Evolutionary conservation across 805 yeast species (phyloP), one percentile per base, ranked within the genome.

Genomic region (Kuraishia floccosa): DNA sequence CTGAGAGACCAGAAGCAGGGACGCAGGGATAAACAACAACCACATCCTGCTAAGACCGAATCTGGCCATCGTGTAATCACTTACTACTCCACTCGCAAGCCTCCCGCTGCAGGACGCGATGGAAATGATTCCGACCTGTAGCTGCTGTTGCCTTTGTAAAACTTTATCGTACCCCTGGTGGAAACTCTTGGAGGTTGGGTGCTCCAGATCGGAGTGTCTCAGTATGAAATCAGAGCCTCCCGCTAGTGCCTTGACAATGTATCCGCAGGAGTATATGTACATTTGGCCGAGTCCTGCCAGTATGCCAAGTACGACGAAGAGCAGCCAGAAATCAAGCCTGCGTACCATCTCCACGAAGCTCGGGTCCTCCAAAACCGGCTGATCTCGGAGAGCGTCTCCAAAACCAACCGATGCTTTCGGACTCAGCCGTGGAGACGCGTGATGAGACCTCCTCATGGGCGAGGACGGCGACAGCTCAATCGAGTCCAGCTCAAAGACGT

Each of bases 211-310:
- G 4, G 37, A 17, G 23, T 35, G 33, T 20, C 34, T 23, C 17
- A 26, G 15, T 10, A 43, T 42, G 19, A 37, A 38, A 1, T 38
- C 34, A 3, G 42, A 37, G 1, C 43, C 52, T 3, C 44, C 49
- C 13, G 52, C 43, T 24, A 73, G 51, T 0, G 80, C 69, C 31
- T 60, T 58, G 10, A 76, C 80, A 41, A 80, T 68, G 43, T 74
- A 77, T 0, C 93, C 93, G 24, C 80, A 71, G 0, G 83, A 71
- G 41, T 74, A 78, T 25, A 81, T 81, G 46, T 76, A 82, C 68
- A 77, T 69, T 42, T 80, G 89, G 17, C 86, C 80, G 34, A 73
- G 47, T 0, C 85, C 87, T 7, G 80, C 70, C 12, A 71, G 44
- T 14, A 76, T 39, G 1, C 84, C 72, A 19, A 76, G 55, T 12